phyloP scores from a whole-genome alignment of 1,139 yeast genomes.

The Magnusiomyces paraingens region DNA sequence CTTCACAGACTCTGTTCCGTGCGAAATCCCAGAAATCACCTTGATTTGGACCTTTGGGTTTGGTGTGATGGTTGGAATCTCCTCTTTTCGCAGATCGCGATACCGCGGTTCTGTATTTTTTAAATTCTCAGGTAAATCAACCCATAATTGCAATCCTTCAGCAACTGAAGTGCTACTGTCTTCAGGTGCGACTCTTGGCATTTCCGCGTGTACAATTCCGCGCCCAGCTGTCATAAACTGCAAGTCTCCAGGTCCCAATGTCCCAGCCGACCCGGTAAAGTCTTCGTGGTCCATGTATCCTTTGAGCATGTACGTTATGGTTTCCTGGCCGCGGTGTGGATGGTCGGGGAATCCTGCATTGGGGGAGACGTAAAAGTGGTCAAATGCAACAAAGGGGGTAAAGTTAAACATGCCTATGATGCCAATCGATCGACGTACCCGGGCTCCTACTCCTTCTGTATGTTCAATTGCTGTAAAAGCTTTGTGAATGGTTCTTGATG shows the following conservation, averaged over 20 bases:
- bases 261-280: constrained; percentile 77
- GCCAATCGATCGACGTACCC: constrained; percentile 78
- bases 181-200: constrained; percentile 53
- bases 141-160: constrained; percentile 78
- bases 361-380: constrained; percentile 59
- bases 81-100: constrained; percentile 64
- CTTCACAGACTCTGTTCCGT: constrained; percentile 66
- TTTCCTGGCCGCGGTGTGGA: constrained; percentile 90
- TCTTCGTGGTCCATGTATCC: constrained; percentile 90
- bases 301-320: constrained; percentile 64
- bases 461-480: constrained; percentile 64
- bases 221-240: constrained; percentile 95
- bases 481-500: constrained; percentile 49
- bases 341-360: constrained; percentile 89
- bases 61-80: constrained; percentile 61
- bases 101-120: constrained; percentile 68
- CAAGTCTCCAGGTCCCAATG: constrained; percentile 75
- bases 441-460: constrained; percentile 86
- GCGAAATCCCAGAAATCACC: constrained; percentile 71
- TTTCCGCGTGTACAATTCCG: constrained; percentile 81
- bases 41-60: constrained; percentile 60
- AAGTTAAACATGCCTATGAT: constrained; percentile 59
- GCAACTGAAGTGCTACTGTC: constrained; percentile 25
- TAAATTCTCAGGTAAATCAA: constrained; percentile 65
- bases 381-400: constrained; percentile 79